Evolutionary conservation across 2,329 filamentous ascomycete species (phyloP).

Genomic region (Diaporthe caulivora): DNA sequence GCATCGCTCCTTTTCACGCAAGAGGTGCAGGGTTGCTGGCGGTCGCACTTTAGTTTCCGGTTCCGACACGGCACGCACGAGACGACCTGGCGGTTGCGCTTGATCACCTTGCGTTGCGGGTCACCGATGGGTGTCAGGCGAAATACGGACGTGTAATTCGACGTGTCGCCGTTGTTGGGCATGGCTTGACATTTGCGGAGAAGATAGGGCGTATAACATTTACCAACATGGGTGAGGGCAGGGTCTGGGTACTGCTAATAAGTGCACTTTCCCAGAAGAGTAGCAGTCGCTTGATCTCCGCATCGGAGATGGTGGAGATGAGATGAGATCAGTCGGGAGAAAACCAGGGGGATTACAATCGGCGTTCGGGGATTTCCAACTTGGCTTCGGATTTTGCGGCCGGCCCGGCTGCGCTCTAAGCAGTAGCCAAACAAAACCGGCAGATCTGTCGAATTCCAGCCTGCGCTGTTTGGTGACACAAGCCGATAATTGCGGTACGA

Average conservation of each 20-base stretch:
- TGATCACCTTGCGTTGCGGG: constrained; percentile 48
- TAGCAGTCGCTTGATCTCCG: constrained; percentile 2
- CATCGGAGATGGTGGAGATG: constrained; percentile 29
- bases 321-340: constrained; percentile 16
- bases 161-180: constrained; percentile 38
- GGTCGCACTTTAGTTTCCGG: constrained; percentile 59
- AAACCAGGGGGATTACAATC: constrained; percentile 1
- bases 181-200: constrained; percentile 12
- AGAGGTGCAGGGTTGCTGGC: constrained; percentile 53
- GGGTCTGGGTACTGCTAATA: neutral
- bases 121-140: constrained; percentile 48
- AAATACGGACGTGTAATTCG: constrained; percentile 51
- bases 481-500: neutral
- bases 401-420: constrained; percentile 17
- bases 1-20: constrained; percentile 55
- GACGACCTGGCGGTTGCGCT: constrained; percentile 56
- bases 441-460: neutral
- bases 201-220: neutral
- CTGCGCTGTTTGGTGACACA: constrained; percentile 9
- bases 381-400: constrained; percentile 30
- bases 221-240: neutral
- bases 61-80: constrained; percentile 57
- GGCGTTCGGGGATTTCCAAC: constrained; percentile 22
- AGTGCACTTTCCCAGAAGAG: constrained; percentile 30
- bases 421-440: constrained; percentile 10